These are phyloP conservation scores for Pythium grandisporangium DNA, from an alignment of 352 stramenopile species.

Conservation along the genomic window DNA sequence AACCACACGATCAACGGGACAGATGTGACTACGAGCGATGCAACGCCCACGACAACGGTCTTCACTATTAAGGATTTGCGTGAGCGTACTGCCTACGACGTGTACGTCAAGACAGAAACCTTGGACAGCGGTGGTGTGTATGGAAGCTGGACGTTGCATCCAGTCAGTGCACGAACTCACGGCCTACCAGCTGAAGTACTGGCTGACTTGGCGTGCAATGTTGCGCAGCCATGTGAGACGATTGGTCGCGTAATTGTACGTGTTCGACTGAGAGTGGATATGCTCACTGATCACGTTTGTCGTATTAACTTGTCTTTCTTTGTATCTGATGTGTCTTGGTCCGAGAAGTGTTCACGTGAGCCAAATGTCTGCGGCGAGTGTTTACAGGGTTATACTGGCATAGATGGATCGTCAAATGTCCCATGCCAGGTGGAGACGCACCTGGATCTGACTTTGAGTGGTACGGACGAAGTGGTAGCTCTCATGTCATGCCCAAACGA, in stretches of 20 bases:
- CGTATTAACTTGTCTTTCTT: conserved; percentile 1
- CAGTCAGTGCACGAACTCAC: conserved; percentile 43
- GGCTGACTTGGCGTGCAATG: conserved; percentile 40
- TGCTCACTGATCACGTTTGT: conserved; percentile 1
- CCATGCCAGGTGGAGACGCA: conserved; percentile 17
- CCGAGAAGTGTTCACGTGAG: conserved; percentile 32
- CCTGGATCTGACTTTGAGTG: conserved; percentile 3
- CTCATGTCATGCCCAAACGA: too few species aligned
- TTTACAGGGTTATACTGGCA: conserved; percentile 35
- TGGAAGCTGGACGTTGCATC: conserved; percentile 36
- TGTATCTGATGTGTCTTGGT: too few species aligned
- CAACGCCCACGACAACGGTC: conserved; percentile 11
- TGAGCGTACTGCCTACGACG: conserved; percentile 51
- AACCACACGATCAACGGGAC: conserved; percentile 10
- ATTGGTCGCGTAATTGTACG: conserved; percentile 41
- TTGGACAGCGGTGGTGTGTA: conserved; percentile 65
- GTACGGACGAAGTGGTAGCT: too few species aligned
- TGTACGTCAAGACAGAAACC: conserved; percentile 70
- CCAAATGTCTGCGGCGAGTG: conserved; percentile 67
- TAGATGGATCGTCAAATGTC: conserved; percentile 22
- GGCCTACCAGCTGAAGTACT: conserved; percentile 57
- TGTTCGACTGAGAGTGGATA: background rate
- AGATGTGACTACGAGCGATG: background rate
- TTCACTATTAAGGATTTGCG: conserved; percentile 44
- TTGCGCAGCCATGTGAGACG: conserved; percentile 29